These are phyloP conservation scores for Monosporozyma siamensis DNA, from an alignment of 805 yeast species.

Conservation along the genomic window DNA sequence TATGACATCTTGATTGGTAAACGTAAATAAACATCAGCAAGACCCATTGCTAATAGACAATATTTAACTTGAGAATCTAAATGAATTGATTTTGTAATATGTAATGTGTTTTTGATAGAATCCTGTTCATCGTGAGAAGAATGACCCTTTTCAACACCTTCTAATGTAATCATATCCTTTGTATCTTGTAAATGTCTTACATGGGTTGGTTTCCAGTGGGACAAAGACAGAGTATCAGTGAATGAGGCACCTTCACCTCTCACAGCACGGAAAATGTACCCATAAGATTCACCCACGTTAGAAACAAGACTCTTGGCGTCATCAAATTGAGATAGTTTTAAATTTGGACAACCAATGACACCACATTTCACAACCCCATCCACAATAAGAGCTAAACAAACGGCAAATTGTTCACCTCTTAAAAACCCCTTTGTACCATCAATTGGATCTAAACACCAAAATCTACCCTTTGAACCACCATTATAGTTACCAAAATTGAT, in stretches of 20 bases:
- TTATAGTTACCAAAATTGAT: slow-evolving; percentile 73
- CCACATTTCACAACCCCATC: slow-evolving; percentile 83
- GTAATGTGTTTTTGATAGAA: slow-evolving; percentile 54
- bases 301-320: slow-evolving; percentile 31
- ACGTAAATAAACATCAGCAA: slow-evolving; percentile 86
- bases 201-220: slow-evolving; percentile 48
- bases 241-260: slow-evolving; percentile 30
- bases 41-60: slow-evolving; percentile 82
- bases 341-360: slow-evolving; percentile 92
- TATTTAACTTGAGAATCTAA: slow-evolving; percentile 96
- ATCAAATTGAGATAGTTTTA: slow-evolving; percentile 35
- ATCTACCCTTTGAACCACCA: slow-evolving; percentile 74
- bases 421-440: slow-evolving; percentile 97
- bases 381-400: slow-evolving; percentile 81
- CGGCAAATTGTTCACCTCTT: slow-evolving; percentile 94
- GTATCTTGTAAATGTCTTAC: slow-evolving; percentile 27
- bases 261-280: slow-evolving; percentile 29
- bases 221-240: slow-evolving; percentile 17
- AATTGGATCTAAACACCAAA: slow-evolving; percentile 97
- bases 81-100: slow-evolving; percentile 60
- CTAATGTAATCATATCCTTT: slow-evolving; percentile 33
- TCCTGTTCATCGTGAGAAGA: slow-evolving; percentile 84
- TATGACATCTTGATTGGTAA: slow-evolving; percentile 69
- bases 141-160: slow-evolving; percentile 93
- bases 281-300: slow-evolving; percentile 13